Evolutionary conservation across 2,329 filamentous ascomycete species (phyloP).

Genomic region (Zasmidium citrigriseum): DNA sequence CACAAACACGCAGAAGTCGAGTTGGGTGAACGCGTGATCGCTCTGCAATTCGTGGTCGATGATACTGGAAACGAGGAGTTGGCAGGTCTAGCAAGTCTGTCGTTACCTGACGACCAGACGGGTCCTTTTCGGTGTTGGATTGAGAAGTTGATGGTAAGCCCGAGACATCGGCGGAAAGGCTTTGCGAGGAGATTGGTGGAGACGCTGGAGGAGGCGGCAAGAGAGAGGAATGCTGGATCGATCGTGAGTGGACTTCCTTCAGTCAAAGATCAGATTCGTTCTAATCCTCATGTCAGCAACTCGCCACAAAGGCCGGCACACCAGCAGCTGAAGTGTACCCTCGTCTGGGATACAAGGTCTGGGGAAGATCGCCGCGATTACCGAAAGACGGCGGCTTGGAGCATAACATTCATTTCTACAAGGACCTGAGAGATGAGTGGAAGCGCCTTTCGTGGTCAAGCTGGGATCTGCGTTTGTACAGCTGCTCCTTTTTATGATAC

Average conservation of each 20-base stretch:
- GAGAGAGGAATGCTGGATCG: constrained; percentile 50
- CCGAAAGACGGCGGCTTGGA: constrained; percentile 50
- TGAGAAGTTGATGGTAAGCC: constrained; percentile 61
- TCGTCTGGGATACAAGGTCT: constrained; percentile 57
- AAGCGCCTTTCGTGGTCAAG: neutral
- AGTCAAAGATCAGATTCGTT: neutral
- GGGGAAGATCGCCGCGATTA: constrained; percentile 58
- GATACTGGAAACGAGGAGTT: constrained; percentile 40
- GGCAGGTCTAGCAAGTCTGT: constrained; percentile 59
- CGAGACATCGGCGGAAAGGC: constrained; percentile 52
- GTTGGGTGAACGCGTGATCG: constrained; percentile 52
- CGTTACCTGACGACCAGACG: constrained; percentile 56
- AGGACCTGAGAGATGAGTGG: constrained; percentile 46
- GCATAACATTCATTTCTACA: constrained; percentile 61
- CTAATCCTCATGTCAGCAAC: constrained; percentile 39
- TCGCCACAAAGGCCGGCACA: constrained; percentile 56
- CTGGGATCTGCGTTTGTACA: neutral
- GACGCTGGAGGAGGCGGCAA: constrained; percentile 58
- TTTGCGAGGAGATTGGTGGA: constrained; percentile 55
- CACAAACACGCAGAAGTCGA: constrained; percentile 52
- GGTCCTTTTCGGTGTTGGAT: constrained; percentile 57
- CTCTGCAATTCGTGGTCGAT: constrained; percentile 32
- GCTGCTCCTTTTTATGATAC: neutral
- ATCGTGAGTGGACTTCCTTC: constrained; percentile 49
- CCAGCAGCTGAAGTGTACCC: constrained; percentile 57